phyloP scores from a whole-genome alignment of 1,139 yeast species.

The Sugiyamaella neomexicana region DNA sequence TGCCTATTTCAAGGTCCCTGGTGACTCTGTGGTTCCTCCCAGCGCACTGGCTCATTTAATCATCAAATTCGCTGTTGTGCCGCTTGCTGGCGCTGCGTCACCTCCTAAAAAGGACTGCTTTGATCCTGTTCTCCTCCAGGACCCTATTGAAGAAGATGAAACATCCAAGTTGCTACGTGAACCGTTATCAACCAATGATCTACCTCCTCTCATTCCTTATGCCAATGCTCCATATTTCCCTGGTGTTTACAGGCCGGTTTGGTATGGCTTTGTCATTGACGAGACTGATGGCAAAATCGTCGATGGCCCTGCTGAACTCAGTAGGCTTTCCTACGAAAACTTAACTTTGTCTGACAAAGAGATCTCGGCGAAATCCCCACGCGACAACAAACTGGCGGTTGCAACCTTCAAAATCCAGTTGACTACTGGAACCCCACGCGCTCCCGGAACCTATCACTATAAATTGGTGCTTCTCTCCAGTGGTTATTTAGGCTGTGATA shows the following conservation, averaged over 20 bases:
- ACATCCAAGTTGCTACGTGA: constrained; percentile 66
- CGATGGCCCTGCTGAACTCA: constrained; percentile 63
- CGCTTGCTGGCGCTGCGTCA: constrained; percentile 50
- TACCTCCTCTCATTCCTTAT: constrained; percentile 65
- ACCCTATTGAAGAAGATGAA: constrained; percentile 49
- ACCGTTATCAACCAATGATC: constrained; percentile 64
- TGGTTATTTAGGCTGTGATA: constrained; percentile 45
- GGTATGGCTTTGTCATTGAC: constrained; percentile 67
- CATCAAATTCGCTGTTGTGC: constrained; percentile 71
- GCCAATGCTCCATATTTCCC: constrained; percentile 80
- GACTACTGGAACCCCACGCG: constrained; percentile 68
- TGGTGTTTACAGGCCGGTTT: constrained; percentile 45
- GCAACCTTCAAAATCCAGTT: constrained; percentile 76
- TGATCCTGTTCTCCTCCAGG: constrained; percentile 38
- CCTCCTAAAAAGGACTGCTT: constrained; percentile 39
- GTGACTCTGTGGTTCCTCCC: constrained; percentile 78
- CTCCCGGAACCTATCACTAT: constrained; percentile 61
- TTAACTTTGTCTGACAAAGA: constrained; percentile 54
- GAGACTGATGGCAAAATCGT: constrained; percentile 79
- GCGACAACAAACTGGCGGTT: constrained; percentile 51
- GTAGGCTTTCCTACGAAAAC: constrained; percentile 57
- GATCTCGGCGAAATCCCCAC: constrained; percentile 33
- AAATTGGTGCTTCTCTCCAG: constrained; percentile 36
- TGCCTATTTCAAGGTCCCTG: constrained; percentile 83
- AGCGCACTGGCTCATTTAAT: constrained; percentile 70